Conservation (phyloP, 495 filamentous ascomycete species). For the Penicillium samsonianum region DNA sequence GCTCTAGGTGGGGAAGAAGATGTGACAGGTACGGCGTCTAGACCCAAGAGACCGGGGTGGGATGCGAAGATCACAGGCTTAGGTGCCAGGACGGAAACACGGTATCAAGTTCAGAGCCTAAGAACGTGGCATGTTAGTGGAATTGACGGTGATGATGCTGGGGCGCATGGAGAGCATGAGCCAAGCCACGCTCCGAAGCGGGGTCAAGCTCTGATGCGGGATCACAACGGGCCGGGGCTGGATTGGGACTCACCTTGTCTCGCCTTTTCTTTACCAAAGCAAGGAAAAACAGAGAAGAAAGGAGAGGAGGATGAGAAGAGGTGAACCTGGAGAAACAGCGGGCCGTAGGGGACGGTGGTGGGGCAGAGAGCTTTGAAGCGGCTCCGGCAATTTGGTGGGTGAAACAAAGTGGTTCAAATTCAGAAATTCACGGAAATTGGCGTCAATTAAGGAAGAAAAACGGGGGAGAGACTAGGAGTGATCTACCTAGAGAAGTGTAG, state of each 20-base stretch:
- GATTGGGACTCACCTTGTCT: constrained; percentile 2
- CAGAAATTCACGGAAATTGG: neutral
- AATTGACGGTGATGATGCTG: constrained; percentile 3
- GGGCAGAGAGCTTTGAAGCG: constrained; percentile 11
- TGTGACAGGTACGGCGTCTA: constrained; percentile 8
- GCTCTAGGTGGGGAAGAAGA: constrained; percentile 1
- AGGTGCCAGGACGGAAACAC: neutral
- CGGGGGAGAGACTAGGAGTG: neutral
- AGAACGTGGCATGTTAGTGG: constrained; percentile 13
- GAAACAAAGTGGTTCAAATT: constrained; percentile 8
- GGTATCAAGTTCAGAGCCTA: constrained; percentile 5
- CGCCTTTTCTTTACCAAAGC: neutral
- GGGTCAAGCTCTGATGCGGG: constrained; percentile 11
- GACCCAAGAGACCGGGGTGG: constrained; percentile 1
- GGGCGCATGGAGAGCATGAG: constrained; percentile 1
- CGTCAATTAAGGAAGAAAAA: neutral
- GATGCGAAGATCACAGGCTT: neutral
- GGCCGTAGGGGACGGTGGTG: constrained; percentile 9
- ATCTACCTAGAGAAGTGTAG: too few relatives aligned
- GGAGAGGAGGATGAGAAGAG: constrained; percentile 3
- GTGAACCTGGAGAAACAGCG: constrained; percentile 17
- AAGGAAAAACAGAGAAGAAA: neutral
- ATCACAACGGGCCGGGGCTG: constrained; percentile 1
- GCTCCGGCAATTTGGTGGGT: constrained; percentile 8
- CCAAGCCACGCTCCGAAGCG: constrained; percentile 15